Evolutionary conservation across 371 early-diverging fungal genomes (phyloP), one percentile per base, ranked within the genome.

Genomic region (Mortierella sp.): DNA sequence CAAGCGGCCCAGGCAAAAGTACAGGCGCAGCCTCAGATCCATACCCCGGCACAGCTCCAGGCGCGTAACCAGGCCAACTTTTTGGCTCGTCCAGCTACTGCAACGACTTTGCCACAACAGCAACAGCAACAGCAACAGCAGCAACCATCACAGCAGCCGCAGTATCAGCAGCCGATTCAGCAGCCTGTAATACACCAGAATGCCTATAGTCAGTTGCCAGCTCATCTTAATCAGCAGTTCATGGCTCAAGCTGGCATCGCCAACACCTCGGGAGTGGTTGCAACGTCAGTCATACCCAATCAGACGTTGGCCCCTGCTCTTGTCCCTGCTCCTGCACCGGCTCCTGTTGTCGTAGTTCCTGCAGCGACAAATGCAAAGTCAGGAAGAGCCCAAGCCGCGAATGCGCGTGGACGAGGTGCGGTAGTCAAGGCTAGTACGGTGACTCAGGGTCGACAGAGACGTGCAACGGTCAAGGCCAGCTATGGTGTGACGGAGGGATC

Each of bases 141-240:
- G 2, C 64, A 57, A 15, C 47, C n/a, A 16, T 60, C 53, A 14
- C 58, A 53, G 19, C 72, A 66, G 19, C 51, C 59, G 16, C 68
- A 56, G 16, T 64, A 60, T 37, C 56, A 66, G 14, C 67, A 63
- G 4, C 70, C 66, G 9, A 57, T 57, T 67, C 52, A 81, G 60
- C 30, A 83, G 77, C 46, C 64, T 72, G 26, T 70, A 2, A 28
- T 53, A 6, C 44, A 45, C 16, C 70, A 70, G 1, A 70, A 70
- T 43, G 23, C 64, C 14, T 70, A 70, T 30, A 70, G 47, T 19
- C 73, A 67, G 29, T 46, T 66, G 15, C 68, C 70, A 1, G 63
- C 72, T 0, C 72, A 72, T 37, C 70, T 71, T 37, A 64, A 67
- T 16, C 80, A 64, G 21, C 80, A 80, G 63, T 70, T 75, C 43